A percentile compares a stretch with the other conserved stretches of the same genome.
Conservation (phyloP, 225 moss, liverwort and hornwort species). For the Pleurozium schreberi region DNA sequence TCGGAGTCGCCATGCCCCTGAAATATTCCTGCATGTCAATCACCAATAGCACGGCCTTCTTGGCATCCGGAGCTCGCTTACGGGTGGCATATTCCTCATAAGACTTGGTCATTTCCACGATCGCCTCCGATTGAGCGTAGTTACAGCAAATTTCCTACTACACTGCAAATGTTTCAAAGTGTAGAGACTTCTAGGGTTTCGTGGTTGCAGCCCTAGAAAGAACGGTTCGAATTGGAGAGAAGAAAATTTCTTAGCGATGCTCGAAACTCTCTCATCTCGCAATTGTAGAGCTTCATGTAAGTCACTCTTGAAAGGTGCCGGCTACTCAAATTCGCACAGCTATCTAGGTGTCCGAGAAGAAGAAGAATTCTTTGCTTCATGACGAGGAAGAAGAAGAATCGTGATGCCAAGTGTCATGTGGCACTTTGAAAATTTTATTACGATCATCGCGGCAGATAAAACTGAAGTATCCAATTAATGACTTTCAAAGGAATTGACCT, state of each 20-base stretch:
- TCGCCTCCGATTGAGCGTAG: background rate
- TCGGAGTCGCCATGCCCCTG: slow-evolving; percentile 23
- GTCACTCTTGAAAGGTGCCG: background rate
- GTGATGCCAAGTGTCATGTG: background rate
- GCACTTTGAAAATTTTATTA: too few relatives aligned
- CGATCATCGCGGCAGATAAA: background rate
- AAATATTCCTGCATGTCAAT: slow-evolving; percentile 65
- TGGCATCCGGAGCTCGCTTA: slow-evolving; percentile 18
- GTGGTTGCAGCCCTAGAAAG: background rate
- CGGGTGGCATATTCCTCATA: slow-evolving; percentile 18
- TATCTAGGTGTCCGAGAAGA: background rate
- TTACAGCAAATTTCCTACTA: background rate
- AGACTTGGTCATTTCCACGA: slow-evolving; percentile 1
- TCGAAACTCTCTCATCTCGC: background rate
- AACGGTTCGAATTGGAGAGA: background rate
- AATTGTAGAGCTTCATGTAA: background rate
- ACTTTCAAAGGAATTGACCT: too few relatives aligned
- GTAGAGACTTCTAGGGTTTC: background rate
- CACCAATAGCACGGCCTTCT: slow-evolving; percentile 41
- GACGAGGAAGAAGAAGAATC: background rate
- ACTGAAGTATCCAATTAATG: background rate
- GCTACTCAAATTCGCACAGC: background rate
- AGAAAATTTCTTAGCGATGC: background rate
- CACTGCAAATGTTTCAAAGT: background rate
- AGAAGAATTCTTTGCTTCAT: background rate